Evolutionary conservation across 768 basidiomycete genomes (phyloP), one percentile per base, ranked within the genome.

Genomic region (Pulveroboletus frians): DNA sequence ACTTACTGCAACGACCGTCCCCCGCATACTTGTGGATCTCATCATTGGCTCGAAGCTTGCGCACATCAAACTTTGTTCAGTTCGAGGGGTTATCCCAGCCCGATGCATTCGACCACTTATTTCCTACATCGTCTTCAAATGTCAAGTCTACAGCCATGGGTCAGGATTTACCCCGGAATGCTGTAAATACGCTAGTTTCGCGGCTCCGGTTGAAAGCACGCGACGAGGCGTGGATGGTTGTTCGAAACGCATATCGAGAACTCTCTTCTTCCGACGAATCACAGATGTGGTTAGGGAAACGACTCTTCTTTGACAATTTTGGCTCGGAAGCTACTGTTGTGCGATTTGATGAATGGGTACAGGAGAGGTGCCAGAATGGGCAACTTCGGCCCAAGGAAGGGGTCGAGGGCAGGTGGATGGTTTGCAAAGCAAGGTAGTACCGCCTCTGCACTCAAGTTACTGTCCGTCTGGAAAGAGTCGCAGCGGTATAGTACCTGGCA

Each of bases 181-280:
- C 84, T 9, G 44, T 85, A 5, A 63, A 59, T 26, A 57, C 56
- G 14, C 69, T 82, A 1, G 59, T 83, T 9, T 72, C 76, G 18
- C 65, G 66, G 4, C 59, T 88, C 31, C 75, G 80, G 14, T 60
- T 50, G 3, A 81, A 78, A 63, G 73, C 73, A 6, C 73, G 81
- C 29, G 70, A 72, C 17, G 76, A 69, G n/a, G 67, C 79, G 2
- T 88, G 86, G 86, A 59, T 42, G 0, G 65, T 85, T 14, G 56
- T 88, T 38, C 78, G 84, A 27, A 70, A 75, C 18, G 78, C 79
- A 0, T 88, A 88, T 62, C 73, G 83, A 39, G 86, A 88, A 57
- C 47, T 87, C 15, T 62, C 68, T 20, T 64, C 66, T 1, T 59
- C 67, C 7, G 62, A 66, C 29, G 68, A 71, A 29, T 76, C 74